Base-by-base conservation (phyloP, 208 protist species). In the Angomonas deanei region DNA sequence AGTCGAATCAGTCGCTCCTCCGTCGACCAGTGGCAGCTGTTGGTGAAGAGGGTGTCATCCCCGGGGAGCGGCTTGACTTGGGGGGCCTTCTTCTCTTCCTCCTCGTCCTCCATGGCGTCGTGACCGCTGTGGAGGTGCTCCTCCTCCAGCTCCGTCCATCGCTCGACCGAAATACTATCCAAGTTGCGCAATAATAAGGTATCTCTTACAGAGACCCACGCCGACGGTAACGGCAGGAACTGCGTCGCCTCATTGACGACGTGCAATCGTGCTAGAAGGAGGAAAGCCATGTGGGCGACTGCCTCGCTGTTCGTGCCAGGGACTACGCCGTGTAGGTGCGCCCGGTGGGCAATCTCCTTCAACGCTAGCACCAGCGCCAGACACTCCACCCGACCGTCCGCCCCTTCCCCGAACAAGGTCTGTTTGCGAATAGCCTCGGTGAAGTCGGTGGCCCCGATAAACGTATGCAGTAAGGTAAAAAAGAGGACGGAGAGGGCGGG, bases 361-460 rank as follows among this genome's bases (percentile, higher is more conserved):
- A 94, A 65, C 17, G 70, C 61, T n/a, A 94, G 54, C n/a, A 91
- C 42, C 55, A 94, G 66, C n/a, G 77, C 66, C 30, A 77, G 72
- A 6, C 56, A 66, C 36, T 91, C 83, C 26, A 94, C 73, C 26
- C 56, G 38, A 19, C 27, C 54, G 28, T 36, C 34, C 49, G 57
- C 64, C 60, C 64, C 61, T 24, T 10, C 5, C 27, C 23, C 27
- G 50, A 26, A 32, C 21, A 56, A 19, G 5, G 10, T 55, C 10
- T 24, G 47, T 11, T 24, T 64, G n/a, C 76, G 59, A 36, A 94
- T 63, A 53, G 71, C 84, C 23, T 85, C 79, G 31, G 66, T 21
- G 56, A 92, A 87, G 65, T 92, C 78, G 23, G 69, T 80, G 27
- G 77, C 82, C 61, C 86, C 86, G 5, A 91, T 72, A 67, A 86